phyloP scores from a whole-genome alignment of 768 basidiomycete genomes.

The Rhizopogon roseolus region DNA sequence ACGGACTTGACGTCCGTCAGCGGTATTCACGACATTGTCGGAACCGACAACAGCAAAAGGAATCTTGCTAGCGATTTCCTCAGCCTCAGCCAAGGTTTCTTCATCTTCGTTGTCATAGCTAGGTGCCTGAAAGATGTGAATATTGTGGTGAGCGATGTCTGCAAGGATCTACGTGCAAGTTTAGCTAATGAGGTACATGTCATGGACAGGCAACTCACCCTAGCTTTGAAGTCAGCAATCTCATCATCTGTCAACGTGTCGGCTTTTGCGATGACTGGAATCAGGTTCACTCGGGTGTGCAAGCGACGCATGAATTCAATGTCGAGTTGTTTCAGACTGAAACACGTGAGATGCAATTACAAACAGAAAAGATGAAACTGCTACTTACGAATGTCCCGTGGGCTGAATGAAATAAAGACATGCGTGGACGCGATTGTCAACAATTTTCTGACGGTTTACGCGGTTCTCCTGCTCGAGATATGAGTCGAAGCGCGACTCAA shows the following conservation, averaged over 20 bases:
- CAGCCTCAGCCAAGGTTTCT: slow-evolving; percentile 94
- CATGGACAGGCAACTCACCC: slow-evolving; percentile 44
- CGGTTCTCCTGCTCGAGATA: slow-evolving; percentile 99
- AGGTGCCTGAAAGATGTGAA: slow-evolving; percentile 97
- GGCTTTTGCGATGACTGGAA: slow-evolving; percentile 97
- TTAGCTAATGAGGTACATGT: not conserved
- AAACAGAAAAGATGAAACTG: slow-evolving; percentile 4
- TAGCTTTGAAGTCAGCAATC: slow-evolving; percentile 85
- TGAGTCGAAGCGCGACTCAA: slow-evolving; percentile 95
- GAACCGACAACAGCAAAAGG: slow-evolving; percentile 99
- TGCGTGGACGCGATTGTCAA: slow-evolving; percentile 97
- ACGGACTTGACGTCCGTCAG: slow-evolving; percentile 89
- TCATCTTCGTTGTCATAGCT: slow-evolving; percentile 98
- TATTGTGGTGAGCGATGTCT: slow-evolving; percentile 93
- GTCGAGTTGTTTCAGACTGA: slow-evolving; percentile 93
- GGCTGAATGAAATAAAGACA: slow-evolving; percentile 99
- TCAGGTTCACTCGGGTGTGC: slow-evolving; percentile 96
- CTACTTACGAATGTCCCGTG: slow-evolving; percentile 96
- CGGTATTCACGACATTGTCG: slow-evolving; percentile 71
- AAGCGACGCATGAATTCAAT: slow-evolving; percentile 98
- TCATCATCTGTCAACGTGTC: slow-evolving; percentile 98
- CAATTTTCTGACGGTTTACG: slow-evolving; percentile 89
- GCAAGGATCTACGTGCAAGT: slow-evolving; percentile 62
- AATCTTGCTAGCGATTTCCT: slow-evolving; percentile 97
- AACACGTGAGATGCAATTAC: not conserved